Percentiles rank a stretch among this genome's conserved stretches.
These are phyloP conservation scores for Cyclocybe cylindracea DNA, from an alignment of 768 basidiomycete species.

Conservation along the genomic window DNA sequence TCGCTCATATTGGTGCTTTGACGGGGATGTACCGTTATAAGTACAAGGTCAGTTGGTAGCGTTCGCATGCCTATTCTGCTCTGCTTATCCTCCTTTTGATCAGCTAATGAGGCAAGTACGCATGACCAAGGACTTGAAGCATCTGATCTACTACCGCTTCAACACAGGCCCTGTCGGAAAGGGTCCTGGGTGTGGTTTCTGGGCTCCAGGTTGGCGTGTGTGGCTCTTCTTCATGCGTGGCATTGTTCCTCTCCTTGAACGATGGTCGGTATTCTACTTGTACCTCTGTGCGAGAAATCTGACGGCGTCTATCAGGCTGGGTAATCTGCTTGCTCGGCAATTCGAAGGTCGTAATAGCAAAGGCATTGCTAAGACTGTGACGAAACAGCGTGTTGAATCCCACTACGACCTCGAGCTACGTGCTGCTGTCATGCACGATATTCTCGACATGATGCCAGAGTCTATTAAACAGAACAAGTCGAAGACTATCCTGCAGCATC, in stretches of 20 bases:
- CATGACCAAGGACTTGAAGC: conserved; percentile 99
- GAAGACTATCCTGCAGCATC: conserved; percentile 98
- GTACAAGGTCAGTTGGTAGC: conserved; percentile 72
- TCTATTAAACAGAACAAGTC: conserved; percentile 99
- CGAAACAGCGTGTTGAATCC: conserved; percentile 98
- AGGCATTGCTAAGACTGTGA: conserved; percentile 96
- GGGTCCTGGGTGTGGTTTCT: conserved; percentile 98
- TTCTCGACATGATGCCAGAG: conserved; percentile 99
- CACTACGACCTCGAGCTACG: conserved; percentile 97
- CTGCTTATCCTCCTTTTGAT: background rate
- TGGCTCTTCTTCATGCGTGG: conserved; percentile 99
- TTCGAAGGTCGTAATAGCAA: conserved; percentile 98
- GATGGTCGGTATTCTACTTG: conserved; percentile 61
- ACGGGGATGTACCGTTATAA: conserved; percentile 99
- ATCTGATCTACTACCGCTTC: conserved; percentile 97
- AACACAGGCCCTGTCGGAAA: conserved; percentile 99
- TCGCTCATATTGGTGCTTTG: conserved; percentile 94
- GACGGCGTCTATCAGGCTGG: conserved; percentile 53
- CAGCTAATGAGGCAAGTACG: conserved; percentile 98
- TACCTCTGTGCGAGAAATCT: background rate
- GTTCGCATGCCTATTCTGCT: background rate
- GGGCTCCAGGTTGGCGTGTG: conserved; percentile 99
- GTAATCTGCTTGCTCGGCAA: conserved; percentile 95
- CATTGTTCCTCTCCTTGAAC: conserved; percentile 94
- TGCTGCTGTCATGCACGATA: conserved; percentile 99